phyloP scores from a whole-genome alignment of 495 filamentous ascomycete genomes.

The Neurospora sublineolata region DNA sequence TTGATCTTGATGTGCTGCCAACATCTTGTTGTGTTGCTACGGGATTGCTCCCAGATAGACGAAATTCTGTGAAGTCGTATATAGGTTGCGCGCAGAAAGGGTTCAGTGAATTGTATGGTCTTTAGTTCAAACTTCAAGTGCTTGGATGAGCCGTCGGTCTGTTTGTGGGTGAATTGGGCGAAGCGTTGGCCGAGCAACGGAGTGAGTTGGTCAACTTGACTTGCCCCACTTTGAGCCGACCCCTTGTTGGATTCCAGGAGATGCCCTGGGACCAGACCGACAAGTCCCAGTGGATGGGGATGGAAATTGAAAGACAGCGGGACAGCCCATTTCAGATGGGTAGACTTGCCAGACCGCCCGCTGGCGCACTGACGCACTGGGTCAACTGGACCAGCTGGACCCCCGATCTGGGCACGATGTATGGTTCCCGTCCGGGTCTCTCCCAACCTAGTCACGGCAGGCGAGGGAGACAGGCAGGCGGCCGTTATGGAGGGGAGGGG shows the following conservation, averaged over 20 bases:
- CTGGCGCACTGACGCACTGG: neutral
- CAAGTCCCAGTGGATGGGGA: neutral
- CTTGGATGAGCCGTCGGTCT: neutral
- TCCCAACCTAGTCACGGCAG: neutral
- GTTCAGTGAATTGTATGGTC: neutral
- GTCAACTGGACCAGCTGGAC: neutral
- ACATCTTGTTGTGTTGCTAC: slow-evolving; percentile 34
- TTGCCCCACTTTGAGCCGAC: neutral
- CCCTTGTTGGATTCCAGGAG: neutral
- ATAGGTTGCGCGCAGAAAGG: neutral
- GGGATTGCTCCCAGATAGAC: neutral
- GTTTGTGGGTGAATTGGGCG: neutral
- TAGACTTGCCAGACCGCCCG: slow-evolving; percentile 2
- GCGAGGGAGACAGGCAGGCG: slow-evolving; percentile 7
- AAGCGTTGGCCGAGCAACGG: neutral
- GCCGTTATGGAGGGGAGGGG: slow-evolving; percentile 17
- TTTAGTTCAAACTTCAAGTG: neutral
- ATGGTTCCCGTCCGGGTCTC: neutral
- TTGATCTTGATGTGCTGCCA: slow-evolving; percentile 69
- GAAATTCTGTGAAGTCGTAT: neutral
- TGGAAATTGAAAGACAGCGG: neutral
- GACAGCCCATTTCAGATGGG: neutral
- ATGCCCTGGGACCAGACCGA: neutral
- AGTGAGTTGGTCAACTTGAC: neutral
- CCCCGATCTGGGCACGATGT: neutral